A percentile compares a stretch with the other conserved stretches of the same genome.
phyloP scores from a whole-genome alignment of 1,139 yeast genomes.

The Saccharomyces hybrid region DNA sequence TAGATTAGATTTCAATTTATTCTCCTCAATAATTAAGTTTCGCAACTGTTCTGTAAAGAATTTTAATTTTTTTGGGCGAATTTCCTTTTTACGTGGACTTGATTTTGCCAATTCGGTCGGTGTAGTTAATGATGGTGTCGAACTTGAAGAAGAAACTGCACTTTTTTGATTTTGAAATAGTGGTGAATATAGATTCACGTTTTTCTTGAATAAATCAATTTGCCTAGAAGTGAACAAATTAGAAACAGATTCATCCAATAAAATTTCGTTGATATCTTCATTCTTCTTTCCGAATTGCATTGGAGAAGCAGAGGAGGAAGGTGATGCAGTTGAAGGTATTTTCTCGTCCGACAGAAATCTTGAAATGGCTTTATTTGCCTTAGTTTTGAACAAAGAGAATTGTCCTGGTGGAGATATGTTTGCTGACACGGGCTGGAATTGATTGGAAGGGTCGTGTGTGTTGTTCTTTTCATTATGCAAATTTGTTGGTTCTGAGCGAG shows the following conservation, averaged over 20 bases:
- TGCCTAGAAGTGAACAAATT: constrained; percentile 50
- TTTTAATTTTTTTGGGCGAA: constrained; percentile 6
- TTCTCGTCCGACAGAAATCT: not conserved
- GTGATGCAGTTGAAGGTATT: not conserved
- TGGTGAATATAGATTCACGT: constrained; percentile 13
- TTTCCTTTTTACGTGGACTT: constrained; percentile 1
- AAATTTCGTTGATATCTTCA: constrained; percentile 1
- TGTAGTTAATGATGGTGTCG: constrained; percentile 21
- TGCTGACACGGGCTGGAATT: not conserved
- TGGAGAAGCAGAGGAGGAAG: not conserved
- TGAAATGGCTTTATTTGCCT: not conserved
- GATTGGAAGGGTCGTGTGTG: not conserved
- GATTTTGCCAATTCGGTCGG: not conserved
- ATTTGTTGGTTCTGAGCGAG: not conserved
- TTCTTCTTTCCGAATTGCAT: not conserved
- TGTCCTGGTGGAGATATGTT: not conserved
- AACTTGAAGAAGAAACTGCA: constrained; percentile 4
- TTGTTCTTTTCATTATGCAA: constrained; percentile 5
- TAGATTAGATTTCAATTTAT: constrained; percentile 45
- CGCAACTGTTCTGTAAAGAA: constrained; percentile 47
- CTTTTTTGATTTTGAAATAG: constrained; percentile 9
- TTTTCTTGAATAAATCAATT: constrained; percentile 47
- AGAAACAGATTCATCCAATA: constrained; percentile 9
- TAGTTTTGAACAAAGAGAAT: not conserved
- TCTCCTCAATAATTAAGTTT: constrained; percentile 42